A percentile compares a stretch with the other conserved stretches of the same genome.
Evolutionary conservation across 2,329 filamentous ascomycete genomes (phyloP).

Genomic region (Diplodia seriata): DNA sequence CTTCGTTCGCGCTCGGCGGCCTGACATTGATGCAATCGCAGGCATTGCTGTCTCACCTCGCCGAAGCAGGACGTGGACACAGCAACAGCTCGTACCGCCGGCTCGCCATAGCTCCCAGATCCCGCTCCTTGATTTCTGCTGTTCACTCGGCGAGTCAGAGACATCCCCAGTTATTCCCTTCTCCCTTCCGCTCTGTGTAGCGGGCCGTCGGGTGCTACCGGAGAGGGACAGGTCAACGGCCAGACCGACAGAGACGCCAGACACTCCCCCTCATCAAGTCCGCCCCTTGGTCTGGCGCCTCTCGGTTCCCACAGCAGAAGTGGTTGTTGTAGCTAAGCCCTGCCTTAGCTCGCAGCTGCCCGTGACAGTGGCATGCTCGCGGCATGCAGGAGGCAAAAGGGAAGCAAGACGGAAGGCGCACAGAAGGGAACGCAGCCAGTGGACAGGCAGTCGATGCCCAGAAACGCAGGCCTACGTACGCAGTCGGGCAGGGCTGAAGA

Average conservation of each 20-base stretch:
- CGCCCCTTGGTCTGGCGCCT: neutral
- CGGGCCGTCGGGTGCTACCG: constrained; percentile 17
- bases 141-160: constrained; percentile 11
- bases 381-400: neutral
- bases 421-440: neutral
- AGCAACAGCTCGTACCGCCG: neutral
- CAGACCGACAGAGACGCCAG: neutral
- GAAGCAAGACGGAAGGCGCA: neutral
- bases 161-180: constrained; percentile 19
- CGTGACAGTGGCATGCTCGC: constrained; percentile 26
- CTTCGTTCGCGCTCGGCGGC: neutral
- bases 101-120: constrained; percentile 1
- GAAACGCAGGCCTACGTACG: neutral
- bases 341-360: neutral
- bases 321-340: neutral
- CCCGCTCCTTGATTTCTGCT: neutral
- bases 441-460: neutral
- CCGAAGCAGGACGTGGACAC: constrained; percentile 3
- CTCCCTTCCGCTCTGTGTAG: neutral
- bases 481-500: constrained; percentile 13
- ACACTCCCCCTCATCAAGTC: neutral
- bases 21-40: constrained; percentile 1
- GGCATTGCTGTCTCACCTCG: neutral
- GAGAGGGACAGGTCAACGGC: neutral
- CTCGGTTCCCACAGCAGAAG: neutral